Evolutionary conservation across 768 basidiomycete genomes (phyloP).

Genomic region (Asterophora lycoperdoides): DNA sequence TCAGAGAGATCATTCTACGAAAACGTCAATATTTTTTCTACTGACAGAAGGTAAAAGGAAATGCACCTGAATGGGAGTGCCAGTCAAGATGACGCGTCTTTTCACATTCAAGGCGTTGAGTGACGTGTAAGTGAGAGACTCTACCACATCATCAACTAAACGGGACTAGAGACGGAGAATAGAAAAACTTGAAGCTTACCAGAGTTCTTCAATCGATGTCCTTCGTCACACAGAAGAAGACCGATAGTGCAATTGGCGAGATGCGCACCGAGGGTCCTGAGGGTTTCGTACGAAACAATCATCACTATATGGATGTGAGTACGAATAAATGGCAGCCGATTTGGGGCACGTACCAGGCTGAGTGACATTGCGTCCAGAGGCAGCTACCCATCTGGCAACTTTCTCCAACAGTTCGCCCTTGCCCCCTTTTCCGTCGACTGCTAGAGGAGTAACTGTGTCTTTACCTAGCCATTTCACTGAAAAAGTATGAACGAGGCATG

Average conservation of each 20-base stretch:
- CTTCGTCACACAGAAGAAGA: slow-evolving; percentile 93
- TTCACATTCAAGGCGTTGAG: slow-evolving; percentile 80
- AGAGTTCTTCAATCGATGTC: slow-evolving; percentile 94
- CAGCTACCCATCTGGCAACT: slow-evolving; percentile 87
- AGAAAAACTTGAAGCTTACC: slow-evolving; percentile 39
- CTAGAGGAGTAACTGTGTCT: slow-evolving; percentile 75
- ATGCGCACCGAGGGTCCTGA: slow-evolving; percentile 74
- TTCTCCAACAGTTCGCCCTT: slow-evolving; percentile 75
- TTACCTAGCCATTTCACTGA: slow-evolving; percentile 95
- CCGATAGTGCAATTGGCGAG: slow-evolving; percentile 82
- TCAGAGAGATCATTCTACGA: slow-evolving; percentile 86
- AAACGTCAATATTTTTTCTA: too few species aligned
- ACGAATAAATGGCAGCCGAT: background rate
- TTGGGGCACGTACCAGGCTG: slow-evolving; percentile 66
- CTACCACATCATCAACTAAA: slow-evolving; percentile 32
- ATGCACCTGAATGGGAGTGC: slow-evolving; percentile 83
- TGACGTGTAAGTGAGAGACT: slow-evolving; percentile 83
- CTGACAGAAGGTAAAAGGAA: too few species aligned
- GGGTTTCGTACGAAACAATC: slow-evolving; percentile 97
- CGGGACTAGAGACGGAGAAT: background rate
- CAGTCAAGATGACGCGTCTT: slow-evolving; percentile 89
- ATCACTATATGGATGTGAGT: slow-evolving; percentile 56
- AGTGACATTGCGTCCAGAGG: slow-evolving; percentile 83
- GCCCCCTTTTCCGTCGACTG: slow-evolving; percentile 89
- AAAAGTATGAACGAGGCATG: background rate